Evolutionary conservation across 169 alveolate species (phyloP), one percentile per base, ranked within the genome.

Genomic region (Besnoitia besnoiti): DNA sequence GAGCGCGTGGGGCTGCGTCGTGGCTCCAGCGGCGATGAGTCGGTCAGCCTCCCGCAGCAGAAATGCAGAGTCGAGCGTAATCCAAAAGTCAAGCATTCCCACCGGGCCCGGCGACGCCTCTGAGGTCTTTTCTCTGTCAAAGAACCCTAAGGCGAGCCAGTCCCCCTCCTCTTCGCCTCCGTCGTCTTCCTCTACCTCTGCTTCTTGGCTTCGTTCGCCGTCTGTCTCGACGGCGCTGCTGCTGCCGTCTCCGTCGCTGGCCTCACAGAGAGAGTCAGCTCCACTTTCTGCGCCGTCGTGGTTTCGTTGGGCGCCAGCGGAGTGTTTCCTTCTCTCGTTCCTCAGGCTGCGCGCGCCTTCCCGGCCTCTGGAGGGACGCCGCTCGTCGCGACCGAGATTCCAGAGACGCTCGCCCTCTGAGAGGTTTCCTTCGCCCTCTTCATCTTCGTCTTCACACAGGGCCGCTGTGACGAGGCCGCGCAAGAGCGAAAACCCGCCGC

Each of bases 381-480:
- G n/a, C n/a, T n/a, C n/a, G n/a, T n/a, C n/a, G n/a, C n/a, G n/a
- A n/a, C n/a, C n/a, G n/a, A n/a, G n/a, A n/a, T n/a, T n/a, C n/a
- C n/a, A n/a, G n/a, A n/a, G n/a, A n/a, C n/a, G n/a, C n/a, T n/a
- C n/a, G n/a, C n/a, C n/a, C n/a, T n/a, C n/a, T n/a, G n/a, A n/a
- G n/a, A n/a, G n/a, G n/a, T n/a, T n/a, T n/a, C n/a, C n/a, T n/a
- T 73, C 82, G 3, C 46, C n/a, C 24, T 73, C 46, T 2, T 42
- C n/a, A 10, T 73, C 82, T 62, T 62, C 79, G 39, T 62, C 79
- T n/a, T 73, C 82, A 73, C 39, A 42, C 1, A 73, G 82, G 46
- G 82, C 82, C 8, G 82, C 82, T 73, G 82, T 73, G 82, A 73
- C 82, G 24, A 73, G 46, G 82, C 82, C 82, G 14, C 82, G 82